phyloP scores from a whole-genome alignment of 805 yeast genomes.

The Candida insectorum region DNA sequence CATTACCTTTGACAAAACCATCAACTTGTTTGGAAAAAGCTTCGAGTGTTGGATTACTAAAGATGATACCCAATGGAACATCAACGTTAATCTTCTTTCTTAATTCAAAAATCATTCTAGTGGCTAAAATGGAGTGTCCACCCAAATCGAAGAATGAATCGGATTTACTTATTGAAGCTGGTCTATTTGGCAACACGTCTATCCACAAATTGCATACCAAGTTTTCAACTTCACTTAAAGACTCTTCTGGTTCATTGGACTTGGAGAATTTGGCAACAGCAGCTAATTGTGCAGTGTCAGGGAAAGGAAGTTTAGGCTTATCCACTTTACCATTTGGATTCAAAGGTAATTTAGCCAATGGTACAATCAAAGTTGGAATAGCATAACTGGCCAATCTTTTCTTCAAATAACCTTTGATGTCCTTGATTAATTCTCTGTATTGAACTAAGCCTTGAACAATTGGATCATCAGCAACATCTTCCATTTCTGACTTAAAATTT shows the following conservation, averaged over 20 bases:
- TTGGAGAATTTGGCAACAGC: conserved; percentile 57
- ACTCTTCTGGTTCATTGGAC: conserved; percentile 43
- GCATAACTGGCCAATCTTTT: conserved; percentile 91
- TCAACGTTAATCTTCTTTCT: conserved; percentile 76
- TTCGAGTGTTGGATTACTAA: conserved; percentile 82
- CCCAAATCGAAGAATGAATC: conserved; percentile 97
- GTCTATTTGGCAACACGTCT: conserved; percentile 77
- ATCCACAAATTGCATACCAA: conserved; percentile 82
- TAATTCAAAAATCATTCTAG: conserved; percentile 92
- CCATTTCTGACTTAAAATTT: conserved; percentile 49
- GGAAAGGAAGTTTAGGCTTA: conserved; percentile 95
- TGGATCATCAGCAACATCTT: conserved; percentile 51
- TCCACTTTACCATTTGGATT: conserved; percentile 99
- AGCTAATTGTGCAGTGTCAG: conserved; percentile 81
- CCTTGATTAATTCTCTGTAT: conserved; percentile 73
- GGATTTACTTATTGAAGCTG: conserved; percentile 67
- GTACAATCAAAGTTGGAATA: conserved; percentile 87
- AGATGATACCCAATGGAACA: conserved; percentile 85
- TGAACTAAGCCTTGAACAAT: conserved; percentile 76
- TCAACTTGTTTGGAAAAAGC: conserved; percentile 75
- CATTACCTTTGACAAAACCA: conserved; percentile 48
- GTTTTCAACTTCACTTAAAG: conserved; percentile 61
- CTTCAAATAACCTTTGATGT: conserved; percentile 71
- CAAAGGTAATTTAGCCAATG: conserved; percentile 79
- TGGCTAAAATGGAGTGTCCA: conserved; percentile 96